These are phyloP conservation scores for Naematelia encephala DNA, from an alignment of 768 basidiomycete genomes.

Conservation along the genomic window DNA sequence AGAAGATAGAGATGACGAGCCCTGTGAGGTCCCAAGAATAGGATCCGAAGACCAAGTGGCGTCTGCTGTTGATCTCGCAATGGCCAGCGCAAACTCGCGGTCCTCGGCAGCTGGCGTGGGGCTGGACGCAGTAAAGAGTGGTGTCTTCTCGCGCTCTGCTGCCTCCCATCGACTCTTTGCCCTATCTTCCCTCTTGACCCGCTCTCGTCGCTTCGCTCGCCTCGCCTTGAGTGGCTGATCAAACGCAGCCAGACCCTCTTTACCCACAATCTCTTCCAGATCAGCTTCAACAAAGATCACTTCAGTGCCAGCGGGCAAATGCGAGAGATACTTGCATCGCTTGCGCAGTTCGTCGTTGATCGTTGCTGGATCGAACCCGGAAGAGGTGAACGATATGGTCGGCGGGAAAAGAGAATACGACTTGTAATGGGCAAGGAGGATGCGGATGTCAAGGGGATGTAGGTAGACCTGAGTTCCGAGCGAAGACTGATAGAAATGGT, in stretches of 20 bases:
- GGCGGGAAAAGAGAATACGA: conserved; percentile 74
- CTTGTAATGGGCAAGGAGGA: conserved; percentile 72
- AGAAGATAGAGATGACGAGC: conserved; percentile 1
- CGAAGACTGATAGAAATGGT: conserved; percentile 93
- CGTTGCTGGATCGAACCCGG: conserved; percentile 57
- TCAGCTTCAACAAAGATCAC: conserved; percentile 92
- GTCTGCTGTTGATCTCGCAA: conserved; percentile 40
- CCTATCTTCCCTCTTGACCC: conserved; percentile 78
- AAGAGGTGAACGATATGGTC: conserved; percentile 73
- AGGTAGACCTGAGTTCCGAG: conserved; percentile 88
- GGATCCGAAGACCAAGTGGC: conserved; percentile 4
- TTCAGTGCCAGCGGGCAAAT: conserved; percentile 86
- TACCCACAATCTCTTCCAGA: conserved; percentile 70
- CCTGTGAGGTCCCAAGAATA: not conserved
- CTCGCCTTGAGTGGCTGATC: conserved; percentile 77
- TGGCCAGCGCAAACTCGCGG: conserved; percentile 41
- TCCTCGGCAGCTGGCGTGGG: conserved; percentile 19
- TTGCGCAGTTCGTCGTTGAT: conserved; percentile 89
- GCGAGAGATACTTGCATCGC: conserved; percentile 91
- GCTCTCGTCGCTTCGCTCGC: conserved; percentile 70
- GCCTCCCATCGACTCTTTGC: conserved; percentile 71
- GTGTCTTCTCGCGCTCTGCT: conserved; percentile 63
- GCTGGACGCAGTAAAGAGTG: conserved; percentile 12
- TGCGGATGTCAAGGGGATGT: conserved; percentile 92
- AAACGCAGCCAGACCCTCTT: conserved; percentile 73